These are phyloP conservation scores for Kluyveromyces nonfermentans DNA, from an alignment of 805 yeast genomes.

Conservation along the genomic window DNA sequence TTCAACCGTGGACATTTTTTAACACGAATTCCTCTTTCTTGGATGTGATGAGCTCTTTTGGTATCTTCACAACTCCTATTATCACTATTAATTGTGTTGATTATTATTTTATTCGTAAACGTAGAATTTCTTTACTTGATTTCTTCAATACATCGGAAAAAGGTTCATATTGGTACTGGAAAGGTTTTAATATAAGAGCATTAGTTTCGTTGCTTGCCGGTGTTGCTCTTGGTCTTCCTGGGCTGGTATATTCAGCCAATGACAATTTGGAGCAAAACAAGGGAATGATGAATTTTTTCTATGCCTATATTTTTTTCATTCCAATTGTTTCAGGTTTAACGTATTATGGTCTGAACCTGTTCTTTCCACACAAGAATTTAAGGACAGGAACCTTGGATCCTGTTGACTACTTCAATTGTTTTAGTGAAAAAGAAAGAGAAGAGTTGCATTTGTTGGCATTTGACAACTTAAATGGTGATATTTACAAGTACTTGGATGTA, in stretches of 20 bases:
- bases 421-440: conserved; percentile 12
- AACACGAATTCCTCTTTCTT: conserved; percentile 30
- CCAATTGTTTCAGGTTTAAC: conserved; percentile 12
- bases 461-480: conserved; percentile 5
- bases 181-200: conserved; percentile 15
- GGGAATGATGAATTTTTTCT: conserved; percentile 15
- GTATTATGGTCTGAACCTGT: conserved; percentile 8
- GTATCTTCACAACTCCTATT: conserved; percentile 31
- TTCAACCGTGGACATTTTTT: conserved; percentile 34
- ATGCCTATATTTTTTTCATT: conserved; percentile 17
- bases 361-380: conserved; percentile 12
- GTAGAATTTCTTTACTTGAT: conserved; percentile 27
- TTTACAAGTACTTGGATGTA: conserved; percentile 4
- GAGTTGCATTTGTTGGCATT: conserved; percentile 13
- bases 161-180: conserved; percentile 16
- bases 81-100: conserved; percentile 31
- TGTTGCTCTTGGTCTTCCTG: conserved; percentile 15
- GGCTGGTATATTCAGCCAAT: conserved; percentile 12
- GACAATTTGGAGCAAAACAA: conserved; percentile 7
- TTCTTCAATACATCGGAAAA: conserved; percentile 23
- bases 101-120: conserved; percentile 28
- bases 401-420: conserved; percentile 18
- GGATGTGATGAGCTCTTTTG: conserved; percentile 33
- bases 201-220: conserved; percentile 9
- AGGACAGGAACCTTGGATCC: conserved; percentile 12